A percentile compares a stretch with the other conserved stretches of the same genome.
Evolutionary conservation across 2,329 filamentous ascomycete species (phyloP).

Genomic region (Curvularia sp.): DNA sequence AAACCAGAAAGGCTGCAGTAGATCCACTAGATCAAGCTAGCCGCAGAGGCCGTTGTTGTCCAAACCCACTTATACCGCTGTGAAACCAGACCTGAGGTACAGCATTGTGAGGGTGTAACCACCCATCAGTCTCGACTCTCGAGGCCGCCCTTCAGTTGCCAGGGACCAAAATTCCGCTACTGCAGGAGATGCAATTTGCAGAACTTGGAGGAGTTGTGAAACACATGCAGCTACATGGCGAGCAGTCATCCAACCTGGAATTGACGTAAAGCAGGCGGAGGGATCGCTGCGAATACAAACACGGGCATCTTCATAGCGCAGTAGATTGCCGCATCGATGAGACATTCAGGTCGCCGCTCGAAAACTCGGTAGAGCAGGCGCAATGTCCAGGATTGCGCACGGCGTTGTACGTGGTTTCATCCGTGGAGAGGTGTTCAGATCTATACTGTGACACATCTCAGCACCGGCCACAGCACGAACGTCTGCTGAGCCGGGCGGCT

Average conservation of each 20-base stretch:
- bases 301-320: neutral
- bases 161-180: constrained; percentile 27
- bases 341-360: constrained; percentile 11
- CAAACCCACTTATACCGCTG: constrained; percentile 38
- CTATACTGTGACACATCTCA: constrained; percentile 31
- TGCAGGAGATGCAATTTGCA: constrained; percentile 19
- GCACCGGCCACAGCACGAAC: constrained; percentile 25
- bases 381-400: constrained; percentile 19
- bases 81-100: constrained; percentile 33
- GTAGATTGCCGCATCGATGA: neutral
- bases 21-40: constrained; percentile 41
- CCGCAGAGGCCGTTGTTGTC: constrained; percentile 37
- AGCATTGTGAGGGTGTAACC: constrained; percentile 45
- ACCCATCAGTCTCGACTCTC: constrained; percentile 25
- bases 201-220: constrained; percentile 14
- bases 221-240: constrained; percentile 9
- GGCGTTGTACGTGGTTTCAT: constrained; percentile 35
- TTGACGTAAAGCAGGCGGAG: constrained; percentile 17
- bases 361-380: constrained; percentile 10
- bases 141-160: constrained; percentile 20
- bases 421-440: constrained; percentile 12
- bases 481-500: constrained; percentile 19
- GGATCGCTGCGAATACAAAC: constrained; percentile 15
- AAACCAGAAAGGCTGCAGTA: constrained; percentile 39
- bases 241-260: constrained; percentile 3